phyloP scores from a whole-genome alignment of 2,329 filamentous ascomycete species.

The Aspergillus fijiensis region DNA sequence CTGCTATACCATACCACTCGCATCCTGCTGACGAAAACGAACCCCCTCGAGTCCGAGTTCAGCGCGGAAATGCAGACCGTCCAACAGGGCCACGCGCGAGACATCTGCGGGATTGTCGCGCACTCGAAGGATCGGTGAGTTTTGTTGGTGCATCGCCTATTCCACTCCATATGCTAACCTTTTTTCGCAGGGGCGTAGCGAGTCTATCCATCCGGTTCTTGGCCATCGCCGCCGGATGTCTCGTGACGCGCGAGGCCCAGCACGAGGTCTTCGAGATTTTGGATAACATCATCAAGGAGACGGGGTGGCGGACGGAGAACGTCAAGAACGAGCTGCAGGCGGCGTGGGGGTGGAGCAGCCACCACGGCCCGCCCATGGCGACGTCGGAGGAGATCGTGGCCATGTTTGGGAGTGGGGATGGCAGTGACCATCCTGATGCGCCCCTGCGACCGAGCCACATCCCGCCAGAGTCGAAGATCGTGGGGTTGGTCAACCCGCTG shows the following conservation, averaged over 20 bases:
- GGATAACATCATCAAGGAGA: slow-evolving; percentile 70
- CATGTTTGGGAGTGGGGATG: slow-evolving; percentile 13
- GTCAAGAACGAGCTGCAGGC: slow-evolving; percentile 71
- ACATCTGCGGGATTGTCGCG: slow-evolving; percentile 85
- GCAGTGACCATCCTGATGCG: not conserved
- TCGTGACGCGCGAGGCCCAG: slow-evolving; percentile 70
- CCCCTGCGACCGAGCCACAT: slow-evolving; percentile 20
- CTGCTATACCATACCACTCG: slow-evolving; percentile 88
- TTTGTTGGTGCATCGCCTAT: not conserved
- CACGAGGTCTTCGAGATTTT: slow-evolving; percentile 78
- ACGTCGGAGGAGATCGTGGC: slow-evolving; percentile 13
- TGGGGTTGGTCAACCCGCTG: slow-evolving; percentile 67
- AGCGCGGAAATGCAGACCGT: slow-evolving; percentile 67
- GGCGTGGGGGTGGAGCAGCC: slow-evolving; percentile 70
- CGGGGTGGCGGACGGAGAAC: slow-evolving; percentile 73
- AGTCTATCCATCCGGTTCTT: slow-evolving; percentile 77
- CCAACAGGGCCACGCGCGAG: slow-evolving; percentile 72
- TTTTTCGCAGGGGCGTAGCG: slow-evolving; percentile 60
- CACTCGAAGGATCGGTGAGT: slow-evolving; percentile 72
- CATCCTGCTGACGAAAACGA: slow-evolving; percentile 74
- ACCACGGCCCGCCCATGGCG: slow-evolving; percentile 32
- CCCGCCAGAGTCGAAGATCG: slow-evolving; percentile 32
- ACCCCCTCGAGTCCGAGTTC: slow-evolving; percentile 64
- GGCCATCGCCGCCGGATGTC: slow-evolving; percentile 71
- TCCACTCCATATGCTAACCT: not conserved